phyloP scores from a whole-genome alignment of 345 rosid genomes.

The Bretschneidera sinensis region DNA sequence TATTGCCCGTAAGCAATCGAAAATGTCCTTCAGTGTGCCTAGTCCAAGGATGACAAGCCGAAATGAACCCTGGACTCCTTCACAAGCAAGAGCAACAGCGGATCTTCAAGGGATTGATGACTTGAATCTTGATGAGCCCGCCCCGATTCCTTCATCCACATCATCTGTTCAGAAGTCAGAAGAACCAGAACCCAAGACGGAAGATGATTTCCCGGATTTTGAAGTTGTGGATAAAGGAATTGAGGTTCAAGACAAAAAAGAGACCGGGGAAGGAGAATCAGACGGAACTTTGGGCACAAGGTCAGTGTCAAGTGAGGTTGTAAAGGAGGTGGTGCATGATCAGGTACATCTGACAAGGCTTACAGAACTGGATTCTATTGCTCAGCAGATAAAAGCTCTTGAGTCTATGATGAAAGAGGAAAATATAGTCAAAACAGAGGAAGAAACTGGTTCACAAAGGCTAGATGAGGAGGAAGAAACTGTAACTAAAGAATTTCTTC shows the following conservation, averaged over 20 bases:
- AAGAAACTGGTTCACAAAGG: slow-evolving; percentile 52
- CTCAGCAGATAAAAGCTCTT: slow-evolving; percentile 88
- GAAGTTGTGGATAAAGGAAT: slow-evolving; percentile 88
- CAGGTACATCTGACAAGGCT: slow-evolving; percentile 54
- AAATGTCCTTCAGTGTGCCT: slow-evolving; percentile 77
- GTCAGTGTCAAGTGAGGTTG: slow-evolving; percentile 54
- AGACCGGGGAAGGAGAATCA: no score
- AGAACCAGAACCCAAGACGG: slow-evolving; percentile 40
- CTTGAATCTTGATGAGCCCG: slow-evolving; percentile 81
- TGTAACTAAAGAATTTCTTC: slow-evolving; percentile 81
- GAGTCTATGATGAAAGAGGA: slow-evolving; percentile 76
- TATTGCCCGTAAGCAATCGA: slow-evolving; percentile 72
- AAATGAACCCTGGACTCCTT: slow-evolving; percentile 82
- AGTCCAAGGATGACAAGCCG: slow-evolving; percentile 82
- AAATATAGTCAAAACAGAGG: slow-evolving; percentile 29
- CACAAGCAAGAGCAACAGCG: slow-evolving; percentile 23
- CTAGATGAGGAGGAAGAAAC: slow-evolving; percentile 83
- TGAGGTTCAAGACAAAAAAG: slow-evolving; percentile 69
- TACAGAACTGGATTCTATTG: slow-evolving; percentile 79
- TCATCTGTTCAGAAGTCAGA: slow-evolving; percentile 31
- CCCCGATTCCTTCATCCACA: slow-evolving; percentile 27
- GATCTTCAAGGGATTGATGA: slow-evolving; percentile 83
- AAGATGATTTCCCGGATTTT: slow-evolving; percentile 75
- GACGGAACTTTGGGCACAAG: slow-evolving; percentile 38
- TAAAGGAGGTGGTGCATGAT: slow-evolving; percentile 65